Evolutionary conservation across 2,329 filamentous ascomycete species (phyloP).

Genomic region (Teratosphaeria gauchensis): DNA sequence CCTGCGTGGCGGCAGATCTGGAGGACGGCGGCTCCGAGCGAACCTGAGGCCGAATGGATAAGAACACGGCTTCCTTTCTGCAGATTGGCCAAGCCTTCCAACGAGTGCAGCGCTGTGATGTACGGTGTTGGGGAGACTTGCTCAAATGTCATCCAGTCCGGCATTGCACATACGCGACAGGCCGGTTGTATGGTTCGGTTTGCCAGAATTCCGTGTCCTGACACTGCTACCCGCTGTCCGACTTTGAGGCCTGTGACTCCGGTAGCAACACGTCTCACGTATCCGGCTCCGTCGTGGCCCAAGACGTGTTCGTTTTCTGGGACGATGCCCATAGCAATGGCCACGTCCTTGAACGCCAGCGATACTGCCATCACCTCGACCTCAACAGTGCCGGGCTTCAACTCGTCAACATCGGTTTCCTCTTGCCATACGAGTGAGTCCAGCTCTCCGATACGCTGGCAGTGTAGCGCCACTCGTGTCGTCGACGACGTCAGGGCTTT

Average conservation of each 20-base stretch:
- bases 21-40: too few species aligned
- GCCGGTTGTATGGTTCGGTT: background rate
- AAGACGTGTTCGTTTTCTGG: background rate
- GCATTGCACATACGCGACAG: background rate
- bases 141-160: background rate
- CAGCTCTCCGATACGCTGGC: too few species aligned
- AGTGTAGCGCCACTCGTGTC: too few species aligned
- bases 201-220: background rate
- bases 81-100: background rate
- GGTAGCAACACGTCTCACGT: slow-evolving; percentile 4
- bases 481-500: too few species aligned
- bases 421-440: too few species aligned
- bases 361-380: background rate
- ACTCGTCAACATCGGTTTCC: background rate
- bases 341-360: background rate
- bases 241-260: slow-evolving; percentile 5
- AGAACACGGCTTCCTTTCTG: background rate
- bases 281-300: slow-evolving; percentile 5
- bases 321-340: background rate
- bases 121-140: background rate
- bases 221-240: slow-evolving; percentile 4
- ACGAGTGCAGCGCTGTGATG: background rate
- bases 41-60: too few species aligned
- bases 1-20: too few species aligned
- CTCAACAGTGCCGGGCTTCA: background rate